Conservation (phyloP, 192 early-diverging fungal genomes). For the Entomortierella parvispora region DNA sequence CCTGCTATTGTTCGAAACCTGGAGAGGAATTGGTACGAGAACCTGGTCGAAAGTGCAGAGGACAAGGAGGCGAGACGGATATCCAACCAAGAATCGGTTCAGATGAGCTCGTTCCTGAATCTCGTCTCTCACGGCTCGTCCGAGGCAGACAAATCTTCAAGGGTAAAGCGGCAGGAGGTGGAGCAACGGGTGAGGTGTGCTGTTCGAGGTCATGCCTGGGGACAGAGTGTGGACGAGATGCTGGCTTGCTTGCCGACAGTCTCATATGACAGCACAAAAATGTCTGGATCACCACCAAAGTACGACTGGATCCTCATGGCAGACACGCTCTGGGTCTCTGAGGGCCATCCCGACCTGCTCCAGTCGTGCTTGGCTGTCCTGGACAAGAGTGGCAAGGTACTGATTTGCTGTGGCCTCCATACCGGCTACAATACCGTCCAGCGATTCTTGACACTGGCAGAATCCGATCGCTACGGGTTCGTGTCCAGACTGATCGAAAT, state of each 20-base stretch:
- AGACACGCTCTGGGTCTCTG: slow-evolving; percentile 46
- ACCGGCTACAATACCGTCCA: slow-evolving; percentile 32
- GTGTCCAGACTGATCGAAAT: slow-evolving; percentile 24
- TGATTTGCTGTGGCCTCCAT: slow-evolving; percentile 45
- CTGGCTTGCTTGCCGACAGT: slow-evolving; percentile 16
- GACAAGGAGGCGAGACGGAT: slow-evolving; percentile 13
- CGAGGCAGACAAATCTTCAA: neutral
- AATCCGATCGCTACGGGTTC: slow-evolving; percentile 12
- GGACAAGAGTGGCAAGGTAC: slow-evolving; percentile 18
- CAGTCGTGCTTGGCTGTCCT: slow-evolving; percentile 29
- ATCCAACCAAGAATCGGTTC: neutral
- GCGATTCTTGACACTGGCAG: slow-evolving; percentile 28
- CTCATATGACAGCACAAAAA: neutral
- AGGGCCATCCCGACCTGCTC: slow-evolving; percentile 24
- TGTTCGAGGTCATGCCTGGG: slow-evolving; percentile 47
- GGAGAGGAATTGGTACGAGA: slow-evolving; percentile 49
- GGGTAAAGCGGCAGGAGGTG: neutral
- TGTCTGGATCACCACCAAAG: neutral
- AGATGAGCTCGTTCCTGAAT: neutral
- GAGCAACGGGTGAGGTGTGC: slow-evolving; percentile 39
- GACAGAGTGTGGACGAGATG: slow-evolving; percentile 31
- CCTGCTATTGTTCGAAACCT: slow-evolving; percentile 35
- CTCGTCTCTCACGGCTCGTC: neutral
- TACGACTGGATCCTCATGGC: slow-evolving; percentile 45
- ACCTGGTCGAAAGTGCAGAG: slow-evolving; percentile 20